phyloP scores from a whole-genome alignment of 441 rosid species.

The Pelargonium fulgidum region DNA sequence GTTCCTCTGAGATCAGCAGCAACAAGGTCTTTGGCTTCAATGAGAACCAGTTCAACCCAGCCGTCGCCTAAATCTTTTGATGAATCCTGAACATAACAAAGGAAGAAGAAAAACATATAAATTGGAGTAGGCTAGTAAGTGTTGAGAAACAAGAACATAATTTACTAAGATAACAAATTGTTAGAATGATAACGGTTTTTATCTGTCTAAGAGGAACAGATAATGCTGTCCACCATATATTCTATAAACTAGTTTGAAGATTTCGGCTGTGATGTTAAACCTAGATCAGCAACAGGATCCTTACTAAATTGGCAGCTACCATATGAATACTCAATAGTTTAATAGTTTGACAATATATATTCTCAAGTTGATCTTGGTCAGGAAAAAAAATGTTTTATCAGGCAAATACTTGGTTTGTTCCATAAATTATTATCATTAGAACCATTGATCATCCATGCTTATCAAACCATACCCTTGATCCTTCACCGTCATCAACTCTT shows the following conservation, averaged over 20 bases:
- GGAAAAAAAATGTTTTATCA: background rate
- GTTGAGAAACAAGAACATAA: conserved; percentile 6
- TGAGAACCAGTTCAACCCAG: conserved; percentile 74
- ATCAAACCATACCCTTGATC: conserved; percentile 44
- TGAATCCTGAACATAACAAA: conserved; percentile 33
- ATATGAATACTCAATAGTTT: no score
- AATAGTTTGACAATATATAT: no score
- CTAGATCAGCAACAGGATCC: no score
- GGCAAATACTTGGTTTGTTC: background rate
- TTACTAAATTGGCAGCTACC: no score
- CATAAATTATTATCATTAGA: background rate
- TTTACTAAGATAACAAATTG: background rate
- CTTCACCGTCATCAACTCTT: conserved; percentile 47
- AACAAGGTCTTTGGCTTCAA: conserved; percentile 79
- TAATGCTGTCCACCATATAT: no score
- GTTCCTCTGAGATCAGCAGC: conserved; percentile 97
- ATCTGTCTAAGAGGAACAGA: no score
- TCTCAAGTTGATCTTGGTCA: background rate
- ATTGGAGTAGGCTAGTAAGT: conserved; percentile 2
- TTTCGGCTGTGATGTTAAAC: no score
- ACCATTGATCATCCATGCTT: conserved; percentile 3
- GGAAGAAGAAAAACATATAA: conserved; percentile 9
- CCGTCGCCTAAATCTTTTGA: conserved; percentile 42
- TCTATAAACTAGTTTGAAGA: no score
- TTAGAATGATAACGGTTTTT: background rate